These are phyloP conservation scores for Jamesozyma gamospora DNA, from an alignment of 805 yeast species.

Conservation along the genomic window DNA sequence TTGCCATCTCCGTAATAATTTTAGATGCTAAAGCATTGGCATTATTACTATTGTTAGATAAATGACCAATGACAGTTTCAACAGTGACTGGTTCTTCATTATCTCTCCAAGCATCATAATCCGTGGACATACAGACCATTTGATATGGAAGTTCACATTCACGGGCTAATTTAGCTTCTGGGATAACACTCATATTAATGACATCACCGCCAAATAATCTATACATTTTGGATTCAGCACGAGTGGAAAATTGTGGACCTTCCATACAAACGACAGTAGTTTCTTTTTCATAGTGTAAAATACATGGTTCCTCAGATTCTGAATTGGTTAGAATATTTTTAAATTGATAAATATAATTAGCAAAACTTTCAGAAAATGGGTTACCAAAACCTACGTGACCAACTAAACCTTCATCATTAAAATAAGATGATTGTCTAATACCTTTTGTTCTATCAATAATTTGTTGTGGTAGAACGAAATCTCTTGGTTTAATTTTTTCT, in stretches of 20 bases:
- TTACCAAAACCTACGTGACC: slow-evolving; percentile 98
- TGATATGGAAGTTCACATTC: slow-evolving; percentile 96
- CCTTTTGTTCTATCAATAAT: slow-evolving; percentile 96
- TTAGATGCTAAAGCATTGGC: slow-evolving; percentile 70
- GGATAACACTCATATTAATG: slow-evolving; percentile 92
- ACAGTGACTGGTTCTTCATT: slow-evolving; percentile 94
- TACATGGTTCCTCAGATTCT: slow-evolving; percentile 48
- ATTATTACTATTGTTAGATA: slow-evolving; percentile 76
- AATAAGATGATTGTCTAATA: slow-evolving; percentile 78
- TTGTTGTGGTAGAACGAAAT: slow-evolving; percentile 94
- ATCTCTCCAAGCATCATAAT: slow-evolving; percentile 97
- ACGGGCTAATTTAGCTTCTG: slow-evolving; percentile 94
- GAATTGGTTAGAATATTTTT: slow-evolving; percentile 48
- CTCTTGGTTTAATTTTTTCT: slow-evolving; percentile 83
- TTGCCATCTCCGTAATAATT: slow-evolving; percentile 57
- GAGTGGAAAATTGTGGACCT: slow-evolving; percentile 95
- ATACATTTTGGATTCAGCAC: slow-evolving; percentile 91
- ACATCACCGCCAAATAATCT: slow-evolving; percentile 85
- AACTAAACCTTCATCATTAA: slow-evolving; percentile 78
- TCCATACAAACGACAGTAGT: slow-evolving; percentile 92
- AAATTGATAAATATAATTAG: slow-evolving; percentile 51
- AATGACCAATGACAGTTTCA: slow-evolving; percentile 89
- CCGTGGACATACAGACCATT: slow-evolving; percentile 98
- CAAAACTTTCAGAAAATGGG: slow-evolving; percentile 77
- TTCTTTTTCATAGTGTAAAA: slow-evolving; percentile 60